These are phyloP conservation scores for Chlamydomonas applanata DNA, from an alignment of 139 green algal genomes.

Conservation along the genomic window DNA sequence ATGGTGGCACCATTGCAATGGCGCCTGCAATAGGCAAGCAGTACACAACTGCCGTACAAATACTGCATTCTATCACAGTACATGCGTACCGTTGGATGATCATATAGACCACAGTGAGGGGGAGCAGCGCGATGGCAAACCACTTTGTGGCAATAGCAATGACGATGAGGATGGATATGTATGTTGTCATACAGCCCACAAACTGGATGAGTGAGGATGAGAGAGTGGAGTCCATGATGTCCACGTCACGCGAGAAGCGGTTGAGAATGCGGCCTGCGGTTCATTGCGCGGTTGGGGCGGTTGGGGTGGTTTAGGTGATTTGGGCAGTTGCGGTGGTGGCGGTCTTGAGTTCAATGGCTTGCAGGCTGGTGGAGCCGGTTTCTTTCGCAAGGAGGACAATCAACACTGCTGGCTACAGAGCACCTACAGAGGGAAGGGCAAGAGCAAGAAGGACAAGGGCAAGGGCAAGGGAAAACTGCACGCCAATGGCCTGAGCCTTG, in stretches of 20 bases:
- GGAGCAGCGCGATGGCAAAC: conserved; percentile 59
- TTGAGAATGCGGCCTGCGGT: conserved; percentile 84
- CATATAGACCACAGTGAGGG: conserved; percentile 77
- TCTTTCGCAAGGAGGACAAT: too few relatives aligned
- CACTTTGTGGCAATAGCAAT: conserved; percentile 64
- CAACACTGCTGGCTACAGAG: too few relatives aligned
- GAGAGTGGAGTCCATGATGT: conserved; percentile 74
- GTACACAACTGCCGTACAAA: too few relatives aligned
- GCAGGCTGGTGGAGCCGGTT: too few relatives aligned
- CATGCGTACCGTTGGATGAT: conserved; percentile 51
- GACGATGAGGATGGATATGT: conserved; percentile 69
- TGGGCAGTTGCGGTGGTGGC: too few relatives aligned
- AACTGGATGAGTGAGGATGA: conserved; percentile 38
- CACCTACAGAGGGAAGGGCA: neutral
- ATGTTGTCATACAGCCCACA: conserved; percentile 40
- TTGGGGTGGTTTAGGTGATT: neutral
- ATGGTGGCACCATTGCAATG: too few relatives aligned
- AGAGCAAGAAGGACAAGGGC: neutral
- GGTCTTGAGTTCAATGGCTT: too few relatives aligned
- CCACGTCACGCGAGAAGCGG: conserved; percentile 82
- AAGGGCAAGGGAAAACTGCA: too few relatives aligned
- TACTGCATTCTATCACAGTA: too few relatives aligned
- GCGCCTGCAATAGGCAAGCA: too few relatives aligned
- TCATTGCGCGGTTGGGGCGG: neutral
- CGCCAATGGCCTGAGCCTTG: too few relatives aligned